These are phyloP conservation scores for Puccinellia tenuiflora DNA, from an alignment of 176 grass and related monocot species.

Conservation along the genomic window DNA sequence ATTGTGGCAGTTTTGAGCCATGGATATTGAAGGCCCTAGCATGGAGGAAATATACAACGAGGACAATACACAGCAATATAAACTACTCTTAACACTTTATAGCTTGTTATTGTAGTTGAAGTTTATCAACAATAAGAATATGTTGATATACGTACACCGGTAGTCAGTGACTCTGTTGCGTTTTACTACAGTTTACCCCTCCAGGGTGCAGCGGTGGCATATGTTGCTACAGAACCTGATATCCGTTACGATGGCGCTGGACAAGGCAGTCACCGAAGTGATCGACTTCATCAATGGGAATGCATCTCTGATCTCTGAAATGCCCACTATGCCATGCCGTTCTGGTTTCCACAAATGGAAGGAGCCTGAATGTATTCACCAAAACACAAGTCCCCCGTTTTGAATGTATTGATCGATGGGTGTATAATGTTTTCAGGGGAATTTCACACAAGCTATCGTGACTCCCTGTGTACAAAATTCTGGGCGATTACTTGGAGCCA, in stretches of 20 bases:
- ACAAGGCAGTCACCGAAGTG: constrained; percentile 43
- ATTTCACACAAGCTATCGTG: neutral
- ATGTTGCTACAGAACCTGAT: constrained; percentile 77
- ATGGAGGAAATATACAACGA: too few species aligned
- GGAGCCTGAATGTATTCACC: neutral
- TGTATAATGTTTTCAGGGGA: neutral
- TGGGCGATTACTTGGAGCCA: neutral
- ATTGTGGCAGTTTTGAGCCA: too few species aligned
- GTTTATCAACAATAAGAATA: neutral
- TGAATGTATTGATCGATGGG: neutral
- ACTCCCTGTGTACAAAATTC: constrained; percentile 40
- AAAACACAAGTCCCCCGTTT: neutral
- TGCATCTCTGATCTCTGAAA: constrained; percentile 59
- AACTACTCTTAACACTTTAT: neutral
- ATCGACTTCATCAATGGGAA: constrained; percentile 62
- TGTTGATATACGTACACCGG: neutral
- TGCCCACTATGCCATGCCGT: neutral
- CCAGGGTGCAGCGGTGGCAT: constrained; percentile 88
- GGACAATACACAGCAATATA: too few species aligned
- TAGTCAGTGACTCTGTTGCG: neutral
- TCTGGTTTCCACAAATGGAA: neutral
- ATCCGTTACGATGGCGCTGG: constrained; percentile 55
- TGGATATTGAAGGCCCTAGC: too few species aligned
- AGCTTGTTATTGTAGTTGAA: neutral
- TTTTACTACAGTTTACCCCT: neutral